These are phyloP conservation scores for Populus euphratica DNA, from an alignment of 345 rosid species.

Conservation along the genomic window DNA sequence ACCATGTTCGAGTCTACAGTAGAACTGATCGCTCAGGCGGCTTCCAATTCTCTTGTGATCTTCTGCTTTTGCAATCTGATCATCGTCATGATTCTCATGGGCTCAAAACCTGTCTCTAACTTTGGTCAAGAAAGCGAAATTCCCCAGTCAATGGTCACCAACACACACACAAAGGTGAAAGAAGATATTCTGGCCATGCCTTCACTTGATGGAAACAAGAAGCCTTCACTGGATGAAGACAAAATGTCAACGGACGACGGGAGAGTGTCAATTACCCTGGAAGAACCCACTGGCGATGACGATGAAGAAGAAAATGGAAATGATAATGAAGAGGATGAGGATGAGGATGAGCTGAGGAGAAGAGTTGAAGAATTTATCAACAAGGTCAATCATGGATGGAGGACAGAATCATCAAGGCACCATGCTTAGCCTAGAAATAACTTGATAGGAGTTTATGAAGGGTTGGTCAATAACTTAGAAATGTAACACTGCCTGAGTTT, in stretches of 20 bases:
- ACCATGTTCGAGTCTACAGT: slow-evolving; percentile 31
- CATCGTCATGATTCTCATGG: slow-evolving; percentile 36
- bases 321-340: slow-evolving; percentile 32
- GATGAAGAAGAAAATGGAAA: slow-evolving; percentile 3
- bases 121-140: slow-evolving; percentile 8
- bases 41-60: slow-evolving; percentile 40
- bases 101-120: slow-evolving; percentile 28
- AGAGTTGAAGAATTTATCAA: slow-evolving; percentile 59
- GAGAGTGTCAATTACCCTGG: neutral
- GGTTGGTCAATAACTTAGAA: neutral
- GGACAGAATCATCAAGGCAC: slow-evolving; percentile 34
- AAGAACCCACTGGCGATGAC: neutral
- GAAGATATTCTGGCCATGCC: neutral
- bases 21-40: slow-evolving; percentile 37
- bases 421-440: neutral
- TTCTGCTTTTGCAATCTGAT: slow-evolving; percentile 52
- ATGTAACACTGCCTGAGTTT: neutral
- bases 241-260: neutral
- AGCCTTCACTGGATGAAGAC: slow-evolving; percentile 3
- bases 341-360: slow-evolving; percentile 43
- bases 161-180: neutral
- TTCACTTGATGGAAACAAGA: neutral
- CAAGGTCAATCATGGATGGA: slow-evolving; percentile 57
- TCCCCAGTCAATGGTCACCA: slow-evolving; percentile 3
- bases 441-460: neutral